Evolutionary conservation across 2,329 filamentous ascomycete genomes (phyloP).

Genomic region (Trichoderma semiorbis): DNA sequence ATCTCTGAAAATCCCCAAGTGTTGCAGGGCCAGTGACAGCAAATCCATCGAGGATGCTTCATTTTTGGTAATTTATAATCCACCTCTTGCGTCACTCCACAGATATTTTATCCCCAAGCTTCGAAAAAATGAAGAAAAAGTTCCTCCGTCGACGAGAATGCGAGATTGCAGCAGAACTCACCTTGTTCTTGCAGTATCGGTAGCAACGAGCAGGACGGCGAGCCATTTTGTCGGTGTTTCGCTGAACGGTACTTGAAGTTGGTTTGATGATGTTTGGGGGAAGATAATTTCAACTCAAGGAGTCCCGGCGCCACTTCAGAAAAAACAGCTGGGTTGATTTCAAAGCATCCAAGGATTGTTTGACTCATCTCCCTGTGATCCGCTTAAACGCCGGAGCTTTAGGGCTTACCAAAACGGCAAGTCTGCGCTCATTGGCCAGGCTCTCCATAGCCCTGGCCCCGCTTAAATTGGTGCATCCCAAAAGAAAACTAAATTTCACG

Average conservation of each 20-base stretch:
- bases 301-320: slow-evolving; percentile 29
- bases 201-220: slow-evolving; percentile 99
- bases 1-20: not conserved
- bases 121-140: slow-evolving; percentile 4
- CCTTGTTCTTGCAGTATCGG: slow-evolving; percentile 99
- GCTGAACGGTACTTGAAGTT: slow-evolving; percentile 30
- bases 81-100: slow-evolving; percentile 15
- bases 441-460: slow-evolving; percentile 23
- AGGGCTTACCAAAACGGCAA: slow-evolving; percentile 31
- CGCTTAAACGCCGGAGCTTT: slow-evolving; percentile 40
- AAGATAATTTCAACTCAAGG: slow-evolving; percentile 29
- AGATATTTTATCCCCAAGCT: not conserved
- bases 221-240: slow-evolving; percentile 84
- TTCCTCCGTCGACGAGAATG: slow-evolving; percentile 3
- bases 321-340: slow-evolving; percentile 46
- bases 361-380: slow-evolving; percentile 31
- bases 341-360: slow-evolving; percentile 45
- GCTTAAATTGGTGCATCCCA: slow-evolving; percentile 18
- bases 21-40: not conserved
- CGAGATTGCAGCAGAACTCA: slow-evolving; percentile 44
- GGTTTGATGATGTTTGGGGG: slow-evolving; percentile 35
- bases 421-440: slow-evolving; percentile 29
- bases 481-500: slow-evolving; percentile 24
- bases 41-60: slow-evolving; percentile 6
- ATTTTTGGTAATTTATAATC: not conserved